phyloP scores from a whole-genome alignment of 768 basidiomycete species.

The Kwoniella sp. region DNA sequence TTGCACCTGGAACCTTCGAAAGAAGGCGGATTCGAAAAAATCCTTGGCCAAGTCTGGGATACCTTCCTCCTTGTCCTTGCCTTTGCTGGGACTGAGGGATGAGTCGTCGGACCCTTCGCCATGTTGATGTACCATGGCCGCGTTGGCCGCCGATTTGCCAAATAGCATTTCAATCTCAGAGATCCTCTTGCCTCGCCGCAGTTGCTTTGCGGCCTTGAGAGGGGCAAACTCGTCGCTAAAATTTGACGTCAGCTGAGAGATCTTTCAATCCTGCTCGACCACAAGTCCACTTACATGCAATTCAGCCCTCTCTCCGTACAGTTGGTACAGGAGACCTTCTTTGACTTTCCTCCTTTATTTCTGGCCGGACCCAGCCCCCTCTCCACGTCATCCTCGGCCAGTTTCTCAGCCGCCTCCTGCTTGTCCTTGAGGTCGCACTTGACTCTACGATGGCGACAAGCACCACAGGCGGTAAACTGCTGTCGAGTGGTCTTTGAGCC shows the following conservation, averaged over 20 bases:
- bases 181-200: conserved; percentile 51
- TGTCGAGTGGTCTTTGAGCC: conserved; percentile 64
- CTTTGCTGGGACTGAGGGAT: conserved; percentile 4
- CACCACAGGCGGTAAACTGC: conserved; percentile 90
- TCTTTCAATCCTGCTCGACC: neutral
- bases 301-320: conserved; percentile 82
- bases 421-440: conserved; percentile 90
- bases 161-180: conserved; percentile 44
- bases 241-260: neutral
- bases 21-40: conserved; percentile 82
- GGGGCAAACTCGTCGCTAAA: conserved; percentile 87
- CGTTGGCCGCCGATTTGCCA: conserved; percentile 24
- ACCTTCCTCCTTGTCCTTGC: conserved; percentile 36
- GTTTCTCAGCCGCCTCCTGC: conserved; percentile 55
- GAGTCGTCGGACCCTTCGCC: conserved; percentile 4
- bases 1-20: conserved; percentile 76
- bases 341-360: conserved; percentile 13
- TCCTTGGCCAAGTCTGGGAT: conserved; percentile 71
- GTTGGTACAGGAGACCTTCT: conserved; percentile 69
- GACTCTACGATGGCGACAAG: conserved; percentile 88
- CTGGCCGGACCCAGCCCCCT: conserved; percentile 17
- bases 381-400: conserved; percentile 31
- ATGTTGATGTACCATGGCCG: conserved; percentile 11
- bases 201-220: conserved; percentile 80
- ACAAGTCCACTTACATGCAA: conserved; percentile 80